These are phyloP conservation scores for Lophiotrema nucula DNA, from an alignment of 495 filamentous ascomycete species.

Conservation along the genomic window DNA sequence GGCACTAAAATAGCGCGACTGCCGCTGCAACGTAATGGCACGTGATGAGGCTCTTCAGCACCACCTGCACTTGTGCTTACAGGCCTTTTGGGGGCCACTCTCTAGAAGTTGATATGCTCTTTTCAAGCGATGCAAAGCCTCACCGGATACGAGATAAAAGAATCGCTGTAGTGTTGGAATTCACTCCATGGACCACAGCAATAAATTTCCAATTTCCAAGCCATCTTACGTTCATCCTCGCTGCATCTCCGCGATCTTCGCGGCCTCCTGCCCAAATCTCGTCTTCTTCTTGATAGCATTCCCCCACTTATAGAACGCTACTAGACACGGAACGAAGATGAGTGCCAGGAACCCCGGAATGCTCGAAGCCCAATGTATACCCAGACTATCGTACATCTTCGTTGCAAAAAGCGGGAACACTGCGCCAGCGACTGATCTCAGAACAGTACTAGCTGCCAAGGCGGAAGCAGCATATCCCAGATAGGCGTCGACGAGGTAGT, in stretches of 20 bases:
- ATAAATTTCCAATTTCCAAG: too few relatives aligned
- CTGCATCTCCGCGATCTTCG: neutral
- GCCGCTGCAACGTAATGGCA: too few relatives aligned
- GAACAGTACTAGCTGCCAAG: conserved; percentile 39
- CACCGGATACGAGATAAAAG: too few relatives aligned
- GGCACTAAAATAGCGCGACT: too few relatives aligned
- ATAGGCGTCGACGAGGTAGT: conserved; percentile 41
- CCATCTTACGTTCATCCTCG: too few relatives aligned
- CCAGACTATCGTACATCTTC: conserved; percentile 39
- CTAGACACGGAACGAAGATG: conserved; percentile 35
- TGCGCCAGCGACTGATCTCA: conserved; percentile 36
- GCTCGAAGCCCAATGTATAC: conserved; percentile 41
- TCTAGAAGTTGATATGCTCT: too few relatives aligned
- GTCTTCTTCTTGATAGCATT: conserved; percentile 33
- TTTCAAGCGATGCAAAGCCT: too few relatives aligned
- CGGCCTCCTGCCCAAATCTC: conserved; percentile 29
- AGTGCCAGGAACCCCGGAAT: conserved; percentile 38
- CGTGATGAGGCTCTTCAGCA: too few relatives aligned
- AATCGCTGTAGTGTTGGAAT: too few relatives aligned
- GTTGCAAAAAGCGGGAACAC: conserved; percentile 38
- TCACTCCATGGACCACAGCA: too few relatives aligned
- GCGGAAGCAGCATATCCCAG: conserved; percentile 37
- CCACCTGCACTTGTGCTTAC: too few relatives aligned
- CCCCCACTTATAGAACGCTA: conserved; percentile 36
- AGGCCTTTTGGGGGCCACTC: too few relatives aligned